Evolutionary conservation across 345 rosid genomes (phyloP).

Genomic region (Syzygium grande): DNA sequence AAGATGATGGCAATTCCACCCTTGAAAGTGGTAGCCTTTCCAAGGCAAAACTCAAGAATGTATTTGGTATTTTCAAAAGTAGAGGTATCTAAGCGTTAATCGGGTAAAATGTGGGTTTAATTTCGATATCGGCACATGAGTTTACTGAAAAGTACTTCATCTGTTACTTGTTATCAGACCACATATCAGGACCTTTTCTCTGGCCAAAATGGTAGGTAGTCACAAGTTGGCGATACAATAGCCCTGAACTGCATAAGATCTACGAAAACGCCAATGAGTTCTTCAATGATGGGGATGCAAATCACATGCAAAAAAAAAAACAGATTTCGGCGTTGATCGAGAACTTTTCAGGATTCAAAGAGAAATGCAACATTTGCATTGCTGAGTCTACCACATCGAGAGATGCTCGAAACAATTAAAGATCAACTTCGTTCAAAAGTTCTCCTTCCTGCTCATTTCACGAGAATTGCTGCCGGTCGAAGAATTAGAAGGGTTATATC

Average conservation of each 20-base stretch:
- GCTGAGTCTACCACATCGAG: neutral
- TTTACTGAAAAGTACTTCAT: neutral
- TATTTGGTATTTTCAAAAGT: neutral
- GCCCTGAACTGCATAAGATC: neutral
- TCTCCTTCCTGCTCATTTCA: neutral
- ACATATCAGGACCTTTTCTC: neutral
- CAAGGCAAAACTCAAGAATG: neutral
- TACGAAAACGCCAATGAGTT: neutral
- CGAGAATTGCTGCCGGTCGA: neutral
- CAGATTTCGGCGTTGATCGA: neutral
- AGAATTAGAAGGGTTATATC: neutral
- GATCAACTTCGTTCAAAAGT: neutral
- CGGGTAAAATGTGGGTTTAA: neutral
- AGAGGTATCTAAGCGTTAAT: neutral
- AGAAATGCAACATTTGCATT: neutral
- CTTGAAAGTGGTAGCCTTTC: neutral
- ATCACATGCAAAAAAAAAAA: neutral
- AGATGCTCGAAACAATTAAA: neutral
- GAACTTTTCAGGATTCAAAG: neutral
- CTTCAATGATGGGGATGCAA: neutral
- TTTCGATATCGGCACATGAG: neutral
- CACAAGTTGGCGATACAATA: no score
- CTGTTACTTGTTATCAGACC: neutral
- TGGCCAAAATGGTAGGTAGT: no score
- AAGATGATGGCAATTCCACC: neutral